phyloP scores from a whole-genome alignment of 1,284 basidiomycete genomes.

The Boletus mariae region DNA sequence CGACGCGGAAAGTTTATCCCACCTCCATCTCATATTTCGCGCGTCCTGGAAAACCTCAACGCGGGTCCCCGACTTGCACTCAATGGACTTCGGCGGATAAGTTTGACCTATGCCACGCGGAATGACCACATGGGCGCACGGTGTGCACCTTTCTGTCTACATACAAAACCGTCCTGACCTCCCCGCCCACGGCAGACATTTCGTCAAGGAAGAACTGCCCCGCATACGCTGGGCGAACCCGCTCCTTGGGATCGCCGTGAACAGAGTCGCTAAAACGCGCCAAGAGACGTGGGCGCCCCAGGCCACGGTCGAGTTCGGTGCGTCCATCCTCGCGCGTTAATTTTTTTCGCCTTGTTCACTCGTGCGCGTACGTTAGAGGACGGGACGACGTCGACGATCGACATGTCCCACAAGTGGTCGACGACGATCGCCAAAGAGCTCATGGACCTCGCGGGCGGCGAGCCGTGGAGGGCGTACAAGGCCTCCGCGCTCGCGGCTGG shows the following conservation, averaged over 20 bases:
- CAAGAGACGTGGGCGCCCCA: slow-evolving; percentile 58
- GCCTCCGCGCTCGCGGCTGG: slow-evolving; percentile 43
- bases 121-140: slow-evolving; percentile 76
- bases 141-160: slow-evolving; percentile 28
- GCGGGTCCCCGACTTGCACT: slow-evolving; percentile 55
- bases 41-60: slow-evolving; percentile 51
- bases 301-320: slow-evolving; percentile 58
- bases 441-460: slow-evolving; percentile 60
- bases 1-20: slow-evolving; percentile 43
- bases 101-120: slow-evolving; percentile 52
- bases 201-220: slow-evolving; percentile 69
- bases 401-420: slow-evolving; percentile 65
- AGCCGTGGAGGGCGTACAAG: slow-evolving; percentile 58
- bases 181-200: slow-evolving; percentile 50
- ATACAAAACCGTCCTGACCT: not conserved
- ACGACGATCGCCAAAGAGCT: slow-evolving; percentile 61
- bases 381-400: slow-evolving; percentile 46
- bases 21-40: slow-evolving; percentile 54
- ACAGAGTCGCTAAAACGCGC: slow-evolving; percentile 46
- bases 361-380: slow-evolving; percentile 39
- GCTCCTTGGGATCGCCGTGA: slow-evolving; percentile 51
- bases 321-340: slow-evolving; percentile 26
- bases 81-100: slow-evolving; percentile 47
- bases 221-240: slow-evolving; percentile 74
- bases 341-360: not conserved